Evolutionary conservation across 345 rosid genomes (phyloP).

Genomic region (Eucalyptus sideroxylon): DNA sequence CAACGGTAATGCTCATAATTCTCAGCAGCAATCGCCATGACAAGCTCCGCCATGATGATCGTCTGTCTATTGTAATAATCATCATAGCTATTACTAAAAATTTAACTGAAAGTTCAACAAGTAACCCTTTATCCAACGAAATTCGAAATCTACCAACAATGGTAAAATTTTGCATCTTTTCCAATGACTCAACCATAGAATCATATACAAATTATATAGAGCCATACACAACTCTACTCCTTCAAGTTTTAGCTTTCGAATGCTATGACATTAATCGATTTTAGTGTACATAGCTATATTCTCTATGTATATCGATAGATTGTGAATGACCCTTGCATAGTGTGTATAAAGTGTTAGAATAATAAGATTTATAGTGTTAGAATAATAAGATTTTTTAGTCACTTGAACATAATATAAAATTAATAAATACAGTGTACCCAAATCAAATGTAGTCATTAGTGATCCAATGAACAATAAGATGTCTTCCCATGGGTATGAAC

Average conservation of each 20-base stretch:
- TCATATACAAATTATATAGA: not conserved
- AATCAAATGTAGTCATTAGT: too few species aligned
- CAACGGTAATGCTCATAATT: not conserved
- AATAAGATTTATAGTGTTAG: too few species aligned
- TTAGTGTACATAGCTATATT: not conserved
- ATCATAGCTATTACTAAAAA: not conserved
- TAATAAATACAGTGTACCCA: too few species aligned
- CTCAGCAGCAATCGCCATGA: not conserved
- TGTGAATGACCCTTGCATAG: not conserved
- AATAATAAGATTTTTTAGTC: too few species aligned
- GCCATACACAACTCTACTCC: not conserved
- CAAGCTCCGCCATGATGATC: not conserved
- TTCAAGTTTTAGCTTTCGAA: not conserved
- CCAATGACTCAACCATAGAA: not conserved
- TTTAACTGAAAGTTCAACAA: not conserved
- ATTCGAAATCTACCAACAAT: not conserved
- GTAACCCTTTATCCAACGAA: not conserved
- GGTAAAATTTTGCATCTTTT: not conserved
- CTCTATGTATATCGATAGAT: not conserved
- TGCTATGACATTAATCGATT: not conserved
- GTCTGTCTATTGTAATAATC: not conserved
- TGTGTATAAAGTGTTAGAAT: not conserved
- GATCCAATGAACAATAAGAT: too few species aligned
- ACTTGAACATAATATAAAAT: too few species aligned
- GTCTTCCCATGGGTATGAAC: too few species aligned